phyloP scores from a whole-genome alignment of 768 basidiomycete species.

The Gloeophyllum trabeum region DNA sequence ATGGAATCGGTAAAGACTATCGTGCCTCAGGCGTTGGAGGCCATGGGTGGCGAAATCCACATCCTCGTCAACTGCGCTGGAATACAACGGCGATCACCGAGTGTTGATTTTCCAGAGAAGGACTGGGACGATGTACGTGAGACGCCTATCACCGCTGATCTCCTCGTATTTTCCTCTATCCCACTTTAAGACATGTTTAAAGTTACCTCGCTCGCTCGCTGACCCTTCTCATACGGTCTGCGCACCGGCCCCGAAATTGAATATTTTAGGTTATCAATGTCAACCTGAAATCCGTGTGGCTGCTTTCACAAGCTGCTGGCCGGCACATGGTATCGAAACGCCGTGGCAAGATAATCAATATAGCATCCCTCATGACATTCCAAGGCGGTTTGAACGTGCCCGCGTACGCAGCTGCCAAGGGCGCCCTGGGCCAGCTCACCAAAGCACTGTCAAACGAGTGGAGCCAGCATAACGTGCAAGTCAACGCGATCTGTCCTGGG shows the following conservation, averaged over 20 bases:
- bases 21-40: conserved; percentile 34
- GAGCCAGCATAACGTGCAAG: conserved; percentile 80
- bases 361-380: conserved; percentile 40
- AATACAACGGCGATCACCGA: conserved; percentile 47
- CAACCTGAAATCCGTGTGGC: conserved; percentile 82
- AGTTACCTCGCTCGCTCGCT: neutral
- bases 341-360: conserved; percentile 65
- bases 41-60: conserved; percentile 42
- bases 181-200: neutral
- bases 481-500: conserved; percentile 82
- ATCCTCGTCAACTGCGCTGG: conserved; percentile 64
- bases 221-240: too few species aligned
- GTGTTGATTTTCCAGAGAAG: conserved; percentile 50
- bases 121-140: conserved; percentile 64
- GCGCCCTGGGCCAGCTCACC: conserved; percentile 74
- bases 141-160: conserved; percentile 1
- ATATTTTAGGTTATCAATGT: conserved; percentile 59
- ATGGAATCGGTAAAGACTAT: conserved; percentile 35
- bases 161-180: neutral
- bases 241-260: neutral
- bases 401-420: conserved; percentile 88
- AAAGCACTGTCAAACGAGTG: conserved; percentile 92
- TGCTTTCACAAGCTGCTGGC: conserved; percentile 80
- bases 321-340: conserved; percentile 74
- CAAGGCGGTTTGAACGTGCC: conserved; percentile 65